These are phyloP conservation scores for Carallia pectinifolia DNA, from an alignment of 345 rosid genomes.

Conservation along the genomic window DNA sequence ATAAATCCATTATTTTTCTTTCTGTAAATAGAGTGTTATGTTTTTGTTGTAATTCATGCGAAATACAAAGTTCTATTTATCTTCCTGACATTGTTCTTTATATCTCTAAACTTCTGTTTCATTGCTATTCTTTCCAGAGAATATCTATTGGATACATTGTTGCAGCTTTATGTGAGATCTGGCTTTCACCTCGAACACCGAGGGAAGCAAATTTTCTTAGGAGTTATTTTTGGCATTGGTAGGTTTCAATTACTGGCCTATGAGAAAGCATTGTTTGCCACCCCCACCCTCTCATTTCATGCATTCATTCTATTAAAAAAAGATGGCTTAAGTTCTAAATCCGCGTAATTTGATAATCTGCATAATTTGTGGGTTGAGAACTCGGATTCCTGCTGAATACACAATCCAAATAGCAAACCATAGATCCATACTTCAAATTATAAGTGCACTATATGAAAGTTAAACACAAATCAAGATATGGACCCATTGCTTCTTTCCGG, in stretches of 20 bases:
- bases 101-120: not conserved
- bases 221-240: constrained; percentile 43
- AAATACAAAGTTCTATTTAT: no score
- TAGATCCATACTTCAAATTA: not conserved
- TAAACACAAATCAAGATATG: no score
- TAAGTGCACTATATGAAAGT: no score
- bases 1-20: no score
- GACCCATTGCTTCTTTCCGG: no score
- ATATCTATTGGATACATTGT: constrained; percentile 43
- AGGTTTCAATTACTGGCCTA: constrained; percentile 7
- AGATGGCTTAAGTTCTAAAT: not conserved
- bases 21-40: no score
- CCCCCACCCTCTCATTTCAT: not conserved
- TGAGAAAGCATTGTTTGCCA: no score
- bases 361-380: not conserved
- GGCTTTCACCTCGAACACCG: constrained; percentile 36
- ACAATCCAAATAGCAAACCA: not conserved
- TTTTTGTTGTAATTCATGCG: no score
- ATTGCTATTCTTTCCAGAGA: constrained; percentile 38
- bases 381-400: not conserved
- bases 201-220: constrained; percentile 23
- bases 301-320: not conserved
- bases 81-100: not conserved
- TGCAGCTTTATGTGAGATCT: constrained; percentile 47
- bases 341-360: not conserved